phyloP scores from a whole-genome alignment of 495 filamentous ascomycete species.

The Hypoxylon intermedium region DNA sequence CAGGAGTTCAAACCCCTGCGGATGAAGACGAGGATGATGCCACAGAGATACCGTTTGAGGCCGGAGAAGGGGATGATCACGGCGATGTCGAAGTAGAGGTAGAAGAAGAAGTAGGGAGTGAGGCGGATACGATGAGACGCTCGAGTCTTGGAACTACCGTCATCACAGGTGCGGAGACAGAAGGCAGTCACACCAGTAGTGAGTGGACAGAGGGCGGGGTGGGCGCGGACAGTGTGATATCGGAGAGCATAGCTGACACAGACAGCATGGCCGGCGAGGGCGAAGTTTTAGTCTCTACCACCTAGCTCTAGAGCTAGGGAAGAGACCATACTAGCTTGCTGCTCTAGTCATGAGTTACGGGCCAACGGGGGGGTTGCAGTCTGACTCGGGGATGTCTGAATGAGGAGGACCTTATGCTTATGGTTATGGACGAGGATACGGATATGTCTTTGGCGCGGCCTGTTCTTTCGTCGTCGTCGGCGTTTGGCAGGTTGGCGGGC shows the following conservation, averaged over 20 bases:
- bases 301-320: background rate
- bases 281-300: slow-evolving; percentile 31
- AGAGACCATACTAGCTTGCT: background rate
- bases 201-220: slow-evolving; percentile 49
- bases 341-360: background rate
- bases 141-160: slow-evolving; percentile 52
- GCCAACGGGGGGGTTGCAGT: background rate
- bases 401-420: background rate
- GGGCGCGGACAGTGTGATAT: slow-evolving; percentile 36
- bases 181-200: slow-evolving; percentile 41
- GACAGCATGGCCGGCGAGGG: slow-evolving; percentile 39
- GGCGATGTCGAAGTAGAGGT: slow-evolving; percentile 27
- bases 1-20: slow-evolving; percentile 30
- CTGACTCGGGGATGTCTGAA: slow-evolving; percentile 1
- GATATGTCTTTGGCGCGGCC: background rate
- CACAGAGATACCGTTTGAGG: slow-evolving; percentile 12
- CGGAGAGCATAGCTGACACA: slow-evolving; percentile 36
- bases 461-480: background rate
- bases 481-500: background rate
- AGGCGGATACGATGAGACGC: slow-evolving; percentile 40
- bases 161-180: slow-evolving; percentile 63
- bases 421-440: background rate
- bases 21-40: slow-evolving; percentile 27
- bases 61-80: slow-evolving; percentile 27
- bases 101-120: slow-evolving; percentile 32